phyloP scores from a whole-genome alignment of 1,139 yeast species.

The Scheffersomyces stambukii region DNA sequence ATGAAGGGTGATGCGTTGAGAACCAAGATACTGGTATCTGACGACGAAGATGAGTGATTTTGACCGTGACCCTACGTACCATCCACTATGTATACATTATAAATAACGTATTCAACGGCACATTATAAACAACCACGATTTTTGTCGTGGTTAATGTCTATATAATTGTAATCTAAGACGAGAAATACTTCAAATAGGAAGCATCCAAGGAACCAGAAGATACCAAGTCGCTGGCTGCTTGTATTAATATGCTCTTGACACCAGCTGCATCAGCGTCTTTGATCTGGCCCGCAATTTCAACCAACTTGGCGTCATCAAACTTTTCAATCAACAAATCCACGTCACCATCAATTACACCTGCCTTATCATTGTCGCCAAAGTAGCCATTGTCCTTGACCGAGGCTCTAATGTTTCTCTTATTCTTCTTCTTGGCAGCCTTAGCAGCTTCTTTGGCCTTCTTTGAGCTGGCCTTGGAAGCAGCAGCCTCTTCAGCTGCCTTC shows the following conservation, averaged over 20 bases:
- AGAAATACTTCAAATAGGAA: slow-evolving; percentile 34
- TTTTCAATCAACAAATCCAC: slow-evolving; percentile 73
- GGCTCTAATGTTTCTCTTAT: slow-evolving; percentile 88
- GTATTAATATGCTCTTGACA: slow-evolving; percentile 50
- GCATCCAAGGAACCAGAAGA: slow-evolving; percentile 29
- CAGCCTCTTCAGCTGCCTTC: slow-evolving; percentile 75
- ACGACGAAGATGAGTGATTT: slow-evolving; percentile 27
- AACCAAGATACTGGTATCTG: slow-evolving; percentile 26
- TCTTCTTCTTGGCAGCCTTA: slow-evolving; percentile 93
- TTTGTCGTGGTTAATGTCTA: no score
- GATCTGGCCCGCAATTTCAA: slow-evolving; percentile 62
- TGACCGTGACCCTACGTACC: no score
- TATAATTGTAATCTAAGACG: neutral
- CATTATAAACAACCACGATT: no score
- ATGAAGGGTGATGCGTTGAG: slow-evolving; percentile 57
- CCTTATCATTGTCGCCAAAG: slow-evolving; percentile 71
- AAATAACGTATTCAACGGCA: no score
- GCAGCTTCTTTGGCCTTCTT: slow-evolving; percentile 98
- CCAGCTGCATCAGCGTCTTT: slow-evolving; percentile 47
- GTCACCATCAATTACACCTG: slow-evolving; percentile 73
- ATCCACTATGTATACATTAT: no score
- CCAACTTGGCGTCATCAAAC: slow-evolving; percentile 73
- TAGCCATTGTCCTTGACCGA: slow-evolving; percentile 81
- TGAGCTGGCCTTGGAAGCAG: slow-evolving; percentile 58
- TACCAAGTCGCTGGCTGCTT: slow-evolving; percentile 40